These are phyloP conservation scores for Fusarium penzigii DNA, from an alignment of 2,329 filamentous ascomycete species.

Conservation along the genomic window DNA sequence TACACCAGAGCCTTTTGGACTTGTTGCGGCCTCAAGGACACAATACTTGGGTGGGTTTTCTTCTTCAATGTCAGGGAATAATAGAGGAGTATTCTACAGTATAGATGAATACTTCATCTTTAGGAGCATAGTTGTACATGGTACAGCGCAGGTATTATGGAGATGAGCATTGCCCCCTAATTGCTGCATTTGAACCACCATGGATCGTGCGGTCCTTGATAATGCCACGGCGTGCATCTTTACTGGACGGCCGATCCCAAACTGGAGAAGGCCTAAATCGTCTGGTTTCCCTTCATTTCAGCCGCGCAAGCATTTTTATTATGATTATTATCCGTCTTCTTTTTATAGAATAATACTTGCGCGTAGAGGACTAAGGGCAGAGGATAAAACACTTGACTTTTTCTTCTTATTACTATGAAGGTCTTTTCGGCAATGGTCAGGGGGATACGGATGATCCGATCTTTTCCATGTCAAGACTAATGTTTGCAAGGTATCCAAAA, in stretches of 20 bases:
- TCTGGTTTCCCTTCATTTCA: neutral
- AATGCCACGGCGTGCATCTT: conserved; percentile 8
- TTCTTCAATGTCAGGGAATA: no score
- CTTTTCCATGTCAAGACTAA: no score
- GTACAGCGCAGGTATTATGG: conserved; percentile 4
- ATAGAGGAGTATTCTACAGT: no score
- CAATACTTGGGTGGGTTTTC: no score
- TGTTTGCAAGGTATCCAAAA: no score
- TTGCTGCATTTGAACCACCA: conserved; percentile 14
- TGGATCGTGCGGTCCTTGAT: conserved; percentile 7
- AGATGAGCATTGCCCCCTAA: conserved; percentile 11
- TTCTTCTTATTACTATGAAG: no score
- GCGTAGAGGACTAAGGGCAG: no score
- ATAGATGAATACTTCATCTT: no score
- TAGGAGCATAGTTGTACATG: neutral
- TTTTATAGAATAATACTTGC: neutral
- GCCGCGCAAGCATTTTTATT: neutral
- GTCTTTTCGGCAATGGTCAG: no score
- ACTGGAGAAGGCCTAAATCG: neutral
- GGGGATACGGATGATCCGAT: no score
- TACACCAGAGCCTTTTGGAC: neutral
- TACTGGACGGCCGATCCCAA: neutral
- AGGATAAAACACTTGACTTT: no score
- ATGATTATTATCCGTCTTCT: neutral
- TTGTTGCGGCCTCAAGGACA: no score